Conservation (phyloP, 2,329 filamentous ascomycete genomes). For the Trichoderma polysporum region DNA sequence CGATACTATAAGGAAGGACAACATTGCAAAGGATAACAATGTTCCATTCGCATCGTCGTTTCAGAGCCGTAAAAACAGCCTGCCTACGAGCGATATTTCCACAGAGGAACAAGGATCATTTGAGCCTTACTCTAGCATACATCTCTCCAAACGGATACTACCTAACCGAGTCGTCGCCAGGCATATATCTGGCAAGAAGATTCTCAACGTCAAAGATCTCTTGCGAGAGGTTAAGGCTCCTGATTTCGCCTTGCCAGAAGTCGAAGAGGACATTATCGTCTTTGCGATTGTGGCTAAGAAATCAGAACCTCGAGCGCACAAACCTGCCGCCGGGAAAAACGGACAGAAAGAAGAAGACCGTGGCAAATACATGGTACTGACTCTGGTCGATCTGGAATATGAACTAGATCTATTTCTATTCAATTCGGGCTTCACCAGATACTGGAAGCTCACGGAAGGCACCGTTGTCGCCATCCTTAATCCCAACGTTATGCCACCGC, state of each 20-base stretch:
- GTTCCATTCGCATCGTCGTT: not conserved
- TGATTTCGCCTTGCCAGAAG: constrained; percentile 74
- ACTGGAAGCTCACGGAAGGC: constrained; percentile 92
- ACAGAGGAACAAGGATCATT: constrained; percentile 54
- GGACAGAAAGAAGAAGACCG: constrained; percentile 54
- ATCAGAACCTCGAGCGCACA: constrained; percentile 70
- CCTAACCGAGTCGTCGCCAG: constrained; percentile 78
- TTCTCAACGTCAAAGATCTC: constrained; percentile 76
- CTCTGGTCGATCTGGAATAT: constrained; percentile 83
- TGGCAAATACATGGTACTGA: constrained; percentile 91
- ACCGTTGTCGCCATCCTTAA: constrained; percentile 92
- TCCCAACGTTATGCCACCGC: constrained; percentile 85
- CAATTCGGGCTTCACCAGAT: constrained; percentile 82
- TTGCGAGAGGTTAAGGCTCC: constrained; percentile 79
- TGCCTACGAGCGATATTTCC: constrained; percentile 26
- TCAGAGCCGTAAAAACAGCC: constrained; percentile 20
- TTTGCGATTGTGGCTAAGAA: constrained; percentile 87
- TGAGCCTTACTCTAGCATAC: constrained; percentile 82
- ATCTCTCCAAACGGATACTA: constrained; percentile 79
- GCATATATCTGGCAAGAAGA: constrained; percentile 73
- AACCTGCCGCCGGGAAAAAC: constrained; percentile 43
- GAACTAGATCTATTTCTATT: constrained; percentile 93
- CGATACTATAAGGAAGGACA: constrained; percentile 21
- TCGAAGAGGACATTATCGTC: constrained; percentile 86
- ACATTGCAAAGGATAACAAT: constrained; percentile 20